phyloP scores from a whole-genome alignment of 2,329 filamentous ascomycete species.

The Verticillium klebahnii region DNA sequence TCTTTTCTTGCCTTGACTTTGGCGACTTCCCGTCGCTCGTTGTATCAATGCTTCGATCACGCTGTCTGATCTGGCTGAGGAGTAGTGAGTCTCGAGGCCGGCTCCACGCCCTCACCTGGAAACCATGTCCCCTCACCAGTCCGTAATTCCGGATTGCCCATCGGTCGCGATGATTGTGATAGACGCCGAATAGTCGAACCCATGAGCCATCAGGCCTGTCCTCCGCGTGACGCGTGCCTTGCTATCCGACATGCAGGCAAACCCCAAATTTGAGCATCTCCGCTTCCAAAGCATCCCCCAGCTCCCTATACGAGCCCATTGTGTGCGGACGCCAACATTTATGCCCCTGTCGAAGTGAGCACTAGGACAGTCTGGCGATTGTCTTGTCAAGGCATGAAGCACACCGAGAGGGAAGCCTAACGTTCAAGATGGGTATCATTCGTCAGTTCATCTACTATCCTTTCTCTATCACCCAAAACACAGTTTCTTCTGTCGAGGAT shows the following conservation, averaged over 20 bases:
- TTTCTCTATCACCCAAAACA: constrained; percentile 37
- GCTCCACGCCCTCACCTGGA: background rate
- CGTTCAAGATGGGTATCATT: constrained; percentile 6
- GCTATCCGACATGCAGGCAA: background rate
- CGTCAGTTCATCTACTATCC: background rate
- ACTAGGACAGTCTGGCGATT: background rate
- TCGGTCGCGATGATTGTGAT: background rate
- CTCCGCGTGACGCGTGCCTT: background rate
- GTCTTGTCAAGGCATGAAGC: background rate
- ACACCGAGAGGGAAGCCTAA: background rate
- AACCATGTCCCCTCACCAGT: too few species aligned
- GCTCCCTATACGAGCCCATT: background rate
- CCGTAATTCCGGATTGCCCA: too few species aligned
- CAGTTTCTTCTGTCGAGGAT: constrained; percentile 48
- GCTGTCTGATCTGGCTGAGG: too few species aligned
- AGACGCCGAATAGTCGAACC: background rate
- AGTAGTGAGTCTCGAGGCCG: too few species aligned
- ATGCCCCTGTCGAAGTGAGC: background rate
- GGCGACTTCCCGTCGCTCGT: too few species aligned
- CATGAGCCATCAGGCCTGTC: background rate
- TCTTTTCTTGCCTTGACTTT: too few species aligned
- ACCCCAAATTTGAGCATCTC: background rate
- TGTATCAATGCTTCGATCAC: too few species aligned
- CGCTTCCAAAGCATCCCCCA: background rate
- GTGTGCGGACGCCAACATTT: too few species aligned